Conservation (phyloP, 176 grass and related monocot species). For the Juncus inflexus region DNA sequence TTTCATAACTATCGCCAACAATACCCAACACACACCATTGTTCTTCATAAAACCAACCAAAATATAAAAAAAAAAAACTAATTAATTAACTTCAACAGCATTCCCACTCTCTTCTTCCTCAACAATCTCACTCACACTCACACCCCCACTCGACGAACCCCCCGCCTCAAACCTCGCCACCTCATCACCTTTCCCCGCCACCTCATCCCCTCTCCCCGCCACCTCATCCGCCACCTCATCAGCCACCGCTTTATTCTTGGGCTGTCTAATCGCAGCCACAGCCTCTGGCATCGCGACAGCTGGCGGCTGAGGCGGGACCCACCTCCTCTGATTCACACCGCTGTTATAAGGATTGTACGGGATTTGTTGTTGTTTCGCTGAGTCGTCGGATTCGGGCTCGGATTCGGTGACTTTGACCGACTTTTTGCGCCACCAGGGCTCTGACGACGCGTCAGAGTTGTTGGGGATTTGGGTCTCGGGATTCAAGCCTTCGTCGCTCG, state of each 20-base stretch:
- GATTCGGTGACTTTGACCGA: conserved; percentile 25
- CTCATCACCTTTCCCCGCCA: background rate
- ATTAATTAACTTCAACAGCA: too few species aligned
- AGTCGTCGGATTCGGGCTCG: conserved; percentile 32
- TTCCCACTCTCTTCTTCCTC: too few species aligned
- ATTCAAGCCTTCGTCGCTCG: conserved; percentile 38
- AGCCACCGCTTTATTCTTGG: background rate
- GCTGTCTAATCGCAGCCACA: conserved; percentile 52
- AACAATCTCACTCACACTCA: too few species aligned
- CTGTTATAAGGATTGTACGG: background rate
- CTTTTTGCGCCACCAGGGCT: conserved; percentile 40
- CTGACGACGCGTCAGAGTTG: conserved; percentile 25
- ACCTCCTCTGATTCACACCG: conserved; percentile 32
- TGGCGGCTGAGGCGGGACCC: conserved; percentile 62
- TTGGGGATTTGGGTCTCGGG: conserved; percentile 21
- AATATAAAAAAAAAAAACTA: too few species aligned
- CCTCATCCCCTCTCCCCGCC: background rate
- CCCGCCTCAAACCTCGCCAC: background rate
- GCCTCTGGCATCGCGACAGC: conserved; percentile 59
- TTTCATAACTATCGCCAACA: too few species aligned
- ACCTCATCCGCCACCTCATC: conserved; percentile 13
- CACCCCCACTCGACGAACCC: too few species aligned
- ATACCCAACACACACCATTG: too few species aligned
- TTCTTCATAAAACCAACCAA: too few species aligned
- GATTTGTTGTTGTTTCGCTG: conserved; percentile 20